Conservation (phyloP, 2,329 filamentous ascomycete species). For the Scolecobasidium constrictum region DNA sequence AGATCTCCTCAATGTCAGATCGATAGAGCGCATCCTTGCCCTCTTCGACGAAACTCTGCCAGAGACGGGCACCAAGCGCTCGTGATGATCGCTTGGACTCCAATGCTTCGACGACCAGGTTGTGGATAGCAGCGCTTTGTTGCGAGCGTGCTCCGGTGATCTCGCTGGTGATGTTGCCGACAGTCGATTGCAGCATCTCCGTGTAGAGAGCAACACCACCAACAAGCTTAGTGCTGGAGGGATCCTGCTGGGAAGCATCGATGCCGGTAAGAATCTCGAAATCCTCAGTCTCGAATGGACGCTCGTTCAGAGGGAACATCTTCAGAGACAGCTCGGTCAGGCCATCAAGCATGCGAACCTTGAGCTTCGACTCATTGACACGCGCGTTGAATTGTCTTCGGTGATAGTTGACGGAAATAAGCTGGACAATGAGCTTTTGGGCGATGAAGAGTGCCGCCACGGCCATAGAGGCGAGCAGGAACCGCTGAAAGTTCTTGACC, state of each 20-base stretch:
- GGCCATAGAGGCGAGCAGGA: slow-evolving; percentile 51
- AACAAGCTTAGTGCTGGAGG: slow-evolving; percentile 40
- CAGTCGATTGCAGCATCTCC: slow-evolving; percentile 47
- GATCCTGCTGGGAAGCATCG: slow-evolving; percentile 58
- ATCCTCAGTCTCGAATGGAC: slow-evolving; percentile 71
- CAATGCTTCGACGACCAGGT: slow-evolving; percentile 18
- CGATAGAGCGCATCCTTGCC: slow-evolving; percentile 18
- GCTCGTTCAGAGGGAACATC: slow-evolving; percentile 74
- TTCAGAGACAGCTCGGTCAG: slow-evolving; percentile 72
- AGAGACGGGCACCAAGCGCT: slow-evolving; percentile 22
- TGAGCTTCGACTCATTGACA: slow-evolving; percentile 71
- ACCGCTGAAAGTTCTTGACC: slow-evolving; percentile 12
- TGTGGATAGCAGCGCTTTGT: slow-evolving; percentile 41
- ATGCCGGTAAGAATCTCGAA: slow-evolving; percentile 46
- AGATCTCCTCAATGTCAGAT: slow-evolving; percentile 12
- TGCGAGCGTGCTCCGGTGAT: slow-evolving; percentile 57
- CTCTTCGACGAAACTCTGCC: slow-evolving; percentile 21
- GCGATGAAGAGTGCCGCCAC: slow-evolving; percentile 53
- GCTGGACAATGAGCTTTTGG: slow-evolving; percentile 59
- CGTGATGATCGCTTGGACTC: slow-evolving; percentile 19
- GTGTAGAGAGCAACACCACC: slow-evolving; percentile 25
- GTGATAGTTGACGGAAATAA: slow-evolving; percentile 64
- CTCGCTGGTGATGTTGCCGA: slow-evolving; percentile 76
- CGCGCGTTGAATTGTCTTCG: slow-evolving; percentile 59
- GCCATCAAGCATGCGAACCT: slow-evolving; percentile 59